These are phyloP conservation scores for Parachaetomium inaequale DNA, from an alignment of 495 filamentous ascomycete genomes.

Conservation along the genomic window DNA sequence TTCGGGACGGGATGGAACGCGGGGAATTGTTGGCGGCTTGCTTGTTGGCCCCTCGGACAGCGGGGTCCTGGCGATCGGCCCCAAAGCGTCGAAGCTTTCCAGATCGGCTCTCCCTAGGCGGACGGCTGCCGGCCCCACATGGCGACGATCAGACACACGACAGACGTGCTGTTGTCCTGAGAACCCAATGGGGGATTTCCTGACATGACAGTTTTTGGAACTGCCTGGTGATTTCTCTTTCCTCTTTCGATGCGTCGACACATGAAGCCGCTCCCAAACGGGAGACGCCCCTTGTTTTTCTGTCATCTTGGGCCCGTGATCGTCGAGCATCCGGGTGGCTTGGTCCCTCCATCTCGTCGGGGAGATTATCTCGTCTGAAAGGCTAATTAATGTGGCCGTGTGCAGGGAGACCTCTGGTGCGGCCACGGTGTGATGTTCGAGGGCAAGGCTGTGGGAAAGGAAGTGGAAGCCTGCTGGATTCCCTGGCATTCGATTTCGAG, in stretches of 20 bases:
- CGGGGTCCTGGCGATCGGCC: background rate
- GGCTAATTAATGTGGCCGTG: background rate
- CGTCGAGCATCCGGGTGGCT: background rate
- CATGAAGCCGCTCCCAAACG: background rate
- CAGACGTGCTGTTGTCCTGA: constrained; percentile 1
- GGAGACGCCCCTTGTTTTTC: background rate
- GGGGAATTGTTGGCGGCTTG: background rate
- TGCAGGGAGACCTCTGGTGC: background rate
- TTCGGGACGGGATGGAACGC: constrained; percentile 4
- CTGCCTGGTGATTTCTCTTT: background rate
- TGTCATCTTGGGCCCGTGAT: background rate
- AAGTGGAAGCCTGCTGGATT: too few species aligned
- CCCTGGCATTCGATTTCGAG: too few species aligned
- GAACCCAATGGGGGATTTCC: background rate
- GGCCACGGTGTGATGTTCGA: too few species aligned
- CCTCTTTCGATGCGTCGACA: background rate
- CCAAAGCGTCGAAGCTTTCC: constrained; percentile 3
- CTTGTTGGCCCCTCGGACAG: background rate
- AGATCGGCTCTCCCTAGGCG: background rate
- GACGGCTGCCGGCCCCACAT: background rate
- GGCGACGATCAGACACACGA: background rate
- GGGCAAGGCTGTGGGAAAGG: too few species aligned
- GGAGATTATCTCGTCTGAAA: background rate
- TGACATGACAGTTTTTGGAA: background rate
- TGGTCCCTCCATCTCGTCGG: background rate